Evolutionary conservation across 2,329 filamentous ascomycete genomes (phyloP), one percentile per base, ranked within the genome.

Genomic region (Lecanicillium sp.): DNA sequence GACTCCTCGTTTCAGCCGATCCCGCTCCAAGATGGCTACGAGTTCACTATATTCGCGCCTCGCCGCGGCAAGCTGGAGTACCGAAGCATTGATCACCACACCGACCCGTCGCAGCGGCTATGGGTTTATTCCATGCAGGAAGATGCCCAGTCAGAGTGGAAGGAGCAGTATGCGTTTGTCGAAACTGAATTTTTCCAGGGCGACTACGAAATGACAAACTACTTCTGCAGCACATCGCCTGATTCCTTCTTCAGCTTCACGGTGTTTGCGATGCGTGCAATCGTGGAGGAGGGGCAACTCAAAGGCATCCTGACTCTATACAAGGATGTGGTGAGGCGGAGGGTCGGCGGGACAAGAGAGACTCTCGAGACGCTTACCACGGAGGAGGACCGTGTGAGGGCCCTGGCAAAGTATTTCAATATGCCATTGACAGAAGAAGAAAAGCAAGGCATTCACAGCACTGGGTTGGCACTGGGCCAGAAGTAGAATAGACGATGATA

Each of bases 141-240:
- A 12, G 50, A 40, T 22, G 37, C 57, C 8, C 44, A 54, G 1
- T 53, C 51, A 7, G 55, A 58, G 0, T 79, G 70, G 63, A 50
- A 54, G 11, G 62, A 66, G 9, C 61, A 59, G 30, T 77, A 77
- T 50, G 67, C 64, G 43, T 77, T 77, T 47, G 63, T 61, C 4
- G 68, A 74, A 39, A 60, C 54, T 7, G 71, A 73, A 50, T 68
- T 69, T 46, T 55, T 69, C 35, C 55, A 60, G 4, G 56, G 54
- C 33, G 71, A 74, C 49, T 72, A 66, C 38, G 57, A 61, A 41
- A 56, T 69, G 44, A 68, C 71, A 58, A 72, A 68, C 48, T 57
- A 61, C 42, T 56, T 42, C 12, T 57, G 57, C 19, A 60, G 56
- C 48, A 61, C 53, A 8, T 33, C 45, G 29, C 60, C 56, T 2